Conservation (phyloP, 345 rosid species). For the Moricandia moricandioides region DNA sequence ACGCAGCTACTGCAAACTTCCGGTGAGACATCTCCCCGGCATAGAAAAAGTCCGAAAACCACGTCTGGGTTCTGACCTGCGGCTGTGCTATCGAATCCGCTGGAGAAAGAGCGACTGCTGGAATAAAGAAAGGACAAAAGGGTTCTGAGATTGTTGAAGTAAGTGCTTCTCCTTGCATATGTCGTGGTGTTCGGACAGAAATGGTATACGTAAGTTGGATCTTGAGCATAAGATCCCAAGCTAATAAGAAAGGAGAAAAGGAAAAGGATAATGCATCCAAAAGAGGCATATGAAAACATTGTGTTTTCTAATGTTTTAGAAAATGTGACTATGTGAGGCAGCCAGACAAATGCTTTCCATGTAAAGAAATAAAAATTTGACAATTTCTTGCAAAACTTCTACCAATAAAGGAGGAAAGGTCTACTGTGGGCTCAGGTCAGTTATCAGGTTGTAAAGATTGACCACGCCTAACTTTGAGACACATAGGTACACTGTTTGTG, state of each 20-base stretch:
- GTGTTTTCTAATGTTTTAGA: too few species aligned
- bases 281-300: background rate
- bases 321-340: too few species aligned
- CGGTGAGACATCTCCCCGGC: slow-evolving; percentile 31
- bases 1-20: slow-evolving; percentile 38
- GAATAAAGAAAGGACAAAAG: background rate
- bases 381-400: too few species aligned
- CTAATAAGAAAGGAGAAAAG: background rate
- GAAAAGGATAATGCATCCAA: background rate
- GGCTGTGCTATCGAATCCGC: background rate
- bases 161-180: slow-evolving; percentile 35
- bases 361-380: too few species aligned
- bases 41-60: slow-evolving; percentile 17
- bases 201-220: background rate
- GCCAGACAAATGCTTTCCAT: too few species aligned
- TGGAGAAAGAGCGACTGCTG: background rate
- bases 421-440: background rate
- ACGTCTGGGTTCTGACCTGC: too few species aligned
- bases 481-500: background rate
- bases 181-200: slow-evolving; percentile 2
- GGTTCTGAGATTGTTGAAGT: background rate
- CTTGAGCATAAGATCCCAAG: slow-evolving; percentile 13
- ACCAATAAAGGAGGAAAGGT: background rate
- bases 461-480: background rate
- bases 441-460: background rate